These are phyloP conservation scores for Schizonepeta tenuifolia DNA, from an alignment of 257 asterid species.

Conservation along the genomic window DNA sequence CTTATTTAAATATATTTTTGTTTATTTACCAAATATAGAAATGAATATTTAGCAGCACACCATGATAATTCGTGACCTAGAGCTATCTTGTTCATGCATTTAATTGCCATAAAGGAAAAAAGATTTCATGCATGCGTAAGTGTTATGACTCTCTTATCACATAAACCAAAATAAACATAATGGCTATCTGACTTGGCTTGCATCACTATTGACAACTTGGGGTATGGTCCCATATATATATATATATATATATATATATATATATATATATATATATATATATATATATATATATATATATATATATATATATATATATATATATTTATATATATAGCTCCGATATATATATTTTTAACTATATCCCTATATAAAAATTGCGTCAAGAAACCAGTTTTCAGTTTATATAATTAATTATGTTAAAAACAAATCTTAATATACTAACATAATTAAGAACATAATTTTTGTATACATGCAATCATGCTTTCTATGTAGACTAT, in stretches of 20 bases:
- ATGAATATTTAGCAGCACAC: not conserved
- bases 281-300: no score
- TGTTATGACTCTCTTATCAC: constrained; percentile 21
- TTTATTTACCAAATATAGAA: constrained; percentile 21
- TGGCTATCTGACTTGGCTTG: constrained; percentile 33
- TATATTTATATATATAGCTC: no score
- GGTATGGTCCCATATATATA: constrained; percentile 27
- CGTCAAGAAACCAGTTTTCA: not conserved
- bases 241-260: no score
- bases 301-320: no score
- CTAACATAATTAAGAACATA: no score
- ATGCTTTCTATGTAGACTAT: no score
- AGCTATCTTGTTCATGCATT: constrained; percentile 26
- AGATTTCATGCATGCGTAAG: constrained; percentile 20
- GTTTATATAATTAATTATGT: no score
- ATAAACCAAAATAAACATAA: constrained; percentile 25
- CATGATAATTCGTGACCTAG: not conserved
- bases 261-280: no score
- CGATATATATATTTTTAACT: not conserved
- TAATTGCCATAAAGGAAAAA: constrained; percentile 19
- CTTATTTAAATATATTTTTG: not conserved
- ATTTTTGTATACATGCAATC: no score
- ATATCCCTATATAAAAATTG: not conserved
- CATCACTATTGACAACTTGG: constrained; percentile 42
- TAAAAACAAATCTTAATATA: not conserved